Evolutionary conservation across 2,329 filamentous ascomycete genomes (phyloP).

Genomic region (Coniochaeta sp.): DNA sequence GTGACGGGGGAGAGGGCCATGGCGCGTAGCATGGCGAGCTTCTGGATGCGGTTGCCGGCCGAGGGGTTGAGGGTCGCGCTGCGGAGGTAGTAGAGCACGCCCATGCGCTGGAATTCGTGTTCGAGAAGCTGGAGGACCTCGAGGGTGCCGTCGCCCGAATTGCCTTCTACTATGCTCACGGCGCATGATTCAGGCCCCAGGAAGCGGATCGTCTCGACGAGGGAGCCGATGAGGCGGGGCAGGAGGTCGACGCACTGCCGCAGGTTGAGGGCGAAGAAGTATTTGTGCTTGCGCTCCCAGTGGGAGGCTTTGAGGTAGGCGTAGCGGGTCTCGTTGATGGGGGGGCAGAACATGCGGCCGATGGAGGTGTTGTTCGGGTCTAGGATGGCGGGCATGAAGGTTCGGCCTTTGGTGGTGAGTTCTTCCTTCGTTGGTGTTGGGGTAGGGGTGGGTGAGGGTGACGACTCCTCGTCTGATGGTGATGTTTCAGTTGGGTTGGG

Average conservation of each 20-base stretch:
- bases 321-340: conserved; percentile 6
- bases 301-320: conserved; percentile 3
- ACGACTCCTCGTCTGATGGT: not conserved
- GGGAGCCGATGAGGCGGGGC: conserved; percentile 35
- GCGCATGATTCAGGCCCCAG: conserved; percentile 34
- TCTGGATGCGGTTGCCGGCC: conserved; percentile 32
- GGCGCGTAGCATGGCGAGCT: conserved; percentile 41
- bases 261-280: conserved; percentile 45
- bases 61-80: conserved; percentile 31
- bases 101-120: conserved; percentile 25
- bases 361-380: conserved; percentile 8
- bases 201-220: conserved; percentile 34
- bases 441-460: not conserved
- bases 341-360: conserved; percentile 6
- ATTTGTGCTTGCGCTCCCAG: conserved; percentile 15
- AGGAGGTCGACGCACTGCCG: conserved; percentile 33
- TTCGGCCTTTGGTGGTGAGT: conserved; percentile 1
- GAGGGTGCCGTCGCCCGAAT: conserved; percentile 34
- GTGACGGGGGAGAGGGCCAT: conserved; percentile 36
- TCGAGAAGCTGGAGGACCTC: conserved; percentile 24
- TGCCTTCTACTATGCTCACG: conserved; percentile 36
- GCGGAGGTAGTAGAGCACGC: conserved; percentile 29
- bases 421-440: conserved; percentile 1
- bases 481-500: not conserved
- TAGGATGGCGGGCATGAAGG: conserved; percentile 6